These are phyloP conservation scores for Physaria fendleri DNA, from an alignment of 345 rosid genomes.

Conservation along the genomic window DNA sequence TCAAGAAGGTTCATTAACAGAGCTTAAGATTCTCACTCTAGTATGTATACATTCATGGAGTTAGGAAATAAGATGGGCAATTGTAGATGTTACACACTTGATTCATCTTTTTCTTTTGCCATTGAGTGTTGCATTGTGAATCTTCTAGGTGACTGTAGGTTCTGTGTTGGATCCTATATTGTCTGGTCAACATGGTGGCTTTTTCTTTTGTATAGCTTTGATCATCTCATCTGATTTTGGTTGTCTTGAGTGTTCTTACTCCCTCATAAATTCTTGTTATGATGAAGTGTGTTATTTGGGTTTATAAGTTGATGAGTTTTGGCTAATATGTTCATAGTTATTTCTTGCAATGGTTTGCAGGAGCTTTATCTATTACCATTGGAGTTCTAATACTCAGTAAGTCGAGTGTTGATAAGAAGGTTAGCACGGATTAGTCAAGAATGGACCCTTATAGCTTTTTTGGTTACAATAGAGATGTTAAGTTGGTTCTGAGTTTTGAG, in stretches of 20 bases:
- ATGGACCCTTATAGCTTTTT: neutral
- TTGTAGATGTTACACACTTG: neutral
- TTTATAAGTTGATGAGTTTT: slow-evolving; percentile 1
- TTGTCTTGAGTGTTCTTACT: neutral
- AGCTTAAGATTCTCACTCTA: neutral
- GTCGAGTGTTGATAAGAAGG: slow-evolving; percentile 56
- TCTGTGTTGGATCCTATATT: neutral
- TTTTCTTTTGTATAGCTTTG: neutral
- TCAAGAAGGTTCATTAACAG: neutral
- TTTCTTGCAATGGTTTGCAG: slow-evolving; percentile 84
- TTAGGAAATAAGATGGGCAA: neutral
- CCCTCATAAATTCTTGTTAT: neutral
- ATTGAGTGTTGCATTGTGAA: no score
- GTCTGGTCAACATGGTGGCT: neutral
- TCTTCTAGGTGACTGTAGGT: neutral
- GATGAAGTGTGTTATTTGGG: neutral
- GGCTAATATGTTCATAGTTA: neutral
- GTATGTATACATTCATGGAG: neutral
- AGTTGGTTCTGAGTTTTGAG: neutral
- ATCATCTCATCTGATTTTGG: neutral
- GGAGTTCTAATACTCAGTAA: slow-evolving; percentile 73
- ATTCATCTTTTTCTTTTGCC: no score
- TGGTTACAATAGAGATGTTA: neutral
- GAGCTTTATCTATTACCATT: slow-evolving; percentile 59
- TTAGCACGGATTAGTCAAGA: slow-evolving; percentile 36